These are phyloP conservation scores for Oehlia diaphana DNA, from an alignment of 192 early-diverging fungal species.

Conservation along the genomic window DNA sequence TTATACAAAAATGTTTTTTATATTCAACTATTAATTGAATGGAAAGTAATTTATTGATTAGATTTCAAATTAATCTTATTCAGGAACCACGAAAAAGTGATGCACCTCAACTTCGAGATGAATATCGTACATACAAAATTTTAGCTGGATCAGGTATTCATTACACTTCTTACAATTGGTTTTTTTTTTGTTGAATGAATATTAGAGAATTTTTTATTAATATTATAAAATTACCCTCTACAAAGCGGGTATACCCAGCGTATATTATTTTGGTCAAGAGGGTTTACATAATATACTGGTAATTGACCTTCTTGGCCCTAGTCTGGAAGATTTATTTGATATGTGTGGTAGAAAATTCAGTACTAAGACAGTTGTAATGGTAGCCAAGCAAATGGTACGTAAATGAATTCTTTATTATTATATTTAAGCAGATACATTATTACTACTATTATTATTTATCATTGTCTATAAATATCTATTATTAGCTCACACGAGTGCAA, in stretches of 20 bases:
- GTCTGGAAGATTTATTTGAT: constrained; percentile 96
- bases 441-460: constrained; percentile 15
- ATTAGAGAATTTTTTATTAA: constrained; percentile 7
- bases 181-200: not conserved
- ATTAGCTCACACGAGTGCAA: constrained; percentile 76
- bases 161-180: not conserved
- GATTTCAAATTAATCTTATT: not conserved
- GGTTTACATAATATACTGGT: constrained; percentile 94
- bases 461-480: constrained; percentile 3
- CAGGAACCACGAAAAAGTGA: constrained; percentile 91
- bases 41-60: constrained; percentile 16
- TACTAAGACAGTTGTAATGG: constrained; percentile 94
- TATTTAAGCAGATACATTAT: not conserved
- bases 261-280: constrained; percentile 96
- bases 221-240: not conserved
- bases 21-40: not conserved
- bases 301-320: constrained; percentile 92
- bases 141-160: constrained; percentile 65
- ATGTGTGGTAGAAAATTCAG: constrained; percentile 88
- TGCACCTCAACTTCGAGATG: constrained; percentile 95
- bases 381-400: constrained; percentile 91
- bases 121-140: constrained; percentile 95
- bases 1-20: not conserved
- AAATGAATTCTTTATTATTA: not conserved
- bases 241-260: constrained; percentile 82